Conservation (phyloP, 2,329 filamentous ascomycete species). For the Trichoderma lentiforme region DNA sequence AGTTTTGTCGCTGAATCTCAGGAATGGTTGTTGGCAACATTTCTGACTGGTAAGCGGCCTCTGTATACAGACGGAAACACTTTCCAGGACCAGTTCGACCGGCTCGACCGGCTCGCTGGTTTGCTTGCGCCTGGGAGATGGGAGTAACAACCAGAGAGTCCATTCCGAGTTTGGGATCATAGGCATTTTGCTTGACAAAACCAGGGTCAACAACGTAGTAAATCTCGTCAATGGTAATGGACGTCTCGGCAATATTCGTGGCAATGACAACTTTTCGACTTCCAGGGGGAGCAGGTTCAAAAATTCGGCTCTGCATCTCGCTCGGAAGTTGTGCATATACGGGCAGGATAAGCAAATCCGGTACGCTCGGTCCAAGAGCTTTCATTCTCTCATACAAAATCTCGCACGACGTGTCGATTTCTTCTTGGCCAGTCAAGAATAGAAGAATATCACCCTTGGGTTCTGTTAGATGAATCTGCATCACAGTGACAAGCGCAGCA, state of each 20-base stretch:
- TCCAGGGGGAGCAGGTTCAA: slow-evolving; percentile 85
- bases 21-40: slow-evolving; percentile 96
- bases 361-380: slow-evolving; percentile 82
- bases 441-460: slow-evolving; percentile 91
- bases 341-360: slow-evolving; percentile 86
- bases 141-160: slow-evolving; percentile 93
- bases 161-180: slow-evolving; percentile 97
- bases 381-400: slow-evolving; percentile 96
- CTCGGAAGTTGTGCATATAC: slow-evolving; percentile 94
- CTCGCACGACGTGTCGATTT: slow-evolving; percentile 93
- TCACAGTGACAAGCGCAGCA: slow-evolving; percentile 88
- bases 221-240: slow-evolving; percentile 95
- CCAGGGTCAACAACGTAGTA: slow-evolving; percentile 97
- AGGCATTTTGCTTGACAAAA: slow-evolving; percentile 96
- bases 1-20: slow-evolving; percentile 92
- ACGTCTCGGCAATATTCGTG: slow-evolving; percentile 97
- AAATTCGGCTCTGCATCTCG: slow-evolving; percentile 91
- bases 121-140: slow-evolving; percentile 94
- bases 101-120: slow-evolving; percentile 87
- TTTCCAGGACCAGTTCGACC: slow-evolving; percentile 94
- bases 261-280: slow-evolving; percentile 93
- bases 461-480: slow-evolving; percentile 96
- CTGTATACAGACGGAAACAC: slow-evolving; percentile 92
- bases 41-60: slow-evolving; percentile 91
- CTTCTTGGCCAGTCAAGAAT: slow-evolving; percentile 95